phyloP scores from a whole-genome alignment of 2,329 filamentous ascomycete genomes.

The Clonostachys solani region DNA sequence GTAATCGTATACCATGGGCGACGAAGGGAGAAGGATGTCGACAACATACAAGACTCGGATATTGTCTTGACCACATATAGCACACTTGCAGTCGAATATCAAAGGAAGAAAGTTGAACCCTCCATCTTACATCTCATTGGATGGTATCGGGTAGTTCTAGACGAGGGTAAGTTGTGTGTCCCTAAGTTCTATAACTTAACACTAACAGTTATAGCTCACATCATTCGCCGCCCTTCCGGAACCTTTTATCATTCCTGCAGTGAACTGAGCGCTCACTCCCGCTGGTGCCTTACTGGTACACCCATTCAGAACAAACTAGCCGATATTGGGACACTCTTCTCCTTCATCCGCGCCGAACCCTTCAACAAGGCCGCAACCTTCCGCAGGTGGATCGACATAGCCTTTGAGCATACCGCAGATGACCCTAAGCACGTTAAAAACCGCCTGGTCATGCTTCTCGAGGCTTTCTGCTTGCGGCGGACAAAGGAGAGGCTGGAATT shows the following conservation, averaged over 20 bases:
- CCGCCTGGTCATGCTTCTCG: not conserved
- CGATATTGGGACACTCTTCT: not conserved
- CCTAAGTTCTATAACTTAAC: not conserved
- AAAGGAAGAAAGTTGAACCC: not conserved
- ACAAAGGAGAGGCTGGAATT: not conserved
- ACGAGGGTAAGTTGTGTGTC: not conserved
- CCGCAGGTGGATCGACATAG: not conserved
- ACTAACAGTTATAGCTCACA: not conserved
- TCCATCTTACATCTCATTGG: not conserved
- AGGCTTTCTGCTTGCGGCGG: not conserved
- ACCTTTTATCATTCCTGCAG: not conserved
- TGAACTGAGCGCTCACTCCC: not conserved
- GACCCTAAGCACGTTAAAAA: not conserved
- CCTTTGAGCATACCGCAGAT: not conserved
- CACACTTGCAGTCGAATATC: not conserved
- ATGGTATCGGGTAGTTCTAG: not conserved
- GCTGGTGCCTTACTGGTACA: not conserved
- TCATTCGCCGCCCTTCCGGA: not conserved
- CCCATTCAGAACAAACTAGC: not conserved
- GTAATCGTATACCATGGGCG: not conserved
- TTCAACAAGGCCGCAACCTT: not conserved
- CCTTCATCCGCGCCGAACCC: not conserved
- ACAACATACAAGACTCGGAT: not conserved
- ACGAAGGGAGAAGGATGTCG: not conserved
- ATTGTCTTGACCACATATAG: not conserved